Conservation (phyloP, 225 moss, liverwort and hornwort species). For the Takakia lepidozioides region DNA sequence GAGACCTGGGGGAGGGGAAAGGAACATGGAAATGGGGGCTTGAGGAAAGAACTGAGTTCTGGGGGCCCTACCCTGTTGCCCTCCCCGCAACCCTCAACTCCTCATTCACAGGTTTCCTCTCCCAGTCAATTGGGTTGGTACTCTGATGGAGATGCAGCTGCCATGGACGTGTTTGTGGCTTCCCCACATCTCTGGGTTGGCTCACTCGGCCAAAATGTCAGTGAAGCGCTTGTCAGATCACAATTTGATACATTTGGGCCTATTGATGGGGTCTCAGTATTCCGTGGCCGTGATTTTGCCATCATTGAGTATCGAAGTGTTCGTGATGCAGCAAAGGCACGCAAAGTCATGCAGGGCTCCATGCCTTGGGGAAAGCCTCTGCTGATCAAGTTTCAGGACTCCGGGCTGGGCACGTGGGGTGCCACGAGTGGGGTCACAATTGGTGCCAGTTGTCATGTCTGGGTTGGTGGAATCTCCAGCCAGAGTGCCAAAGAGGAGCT, state of each 20-base stretch:
- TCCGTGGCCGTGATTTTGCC: conserved; percentile 70
- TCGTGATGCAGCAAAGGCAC: conserved; percentile 89
- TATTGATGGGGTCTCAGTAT: conserved; percentile 45
- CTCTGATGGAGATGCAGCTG: conserved; percentile 73
- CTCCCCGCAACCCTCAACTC: conserved; percentile 60
- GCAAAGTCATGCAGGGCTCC: conserved; percentile 75
- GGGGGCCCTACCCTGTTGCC: conserved; percentile 37
- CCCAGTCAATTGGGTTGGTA: conserved; percentile 55
- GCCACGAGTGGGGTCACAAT: conserved; percentile 31
- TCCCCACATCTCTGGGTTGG: conserved; percentile 83
- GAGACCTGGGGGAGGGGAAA: conserved; percentile 49
- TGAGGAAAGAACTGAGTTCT: conserved; percentile 38
- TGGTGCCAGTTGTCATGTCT: conserved; percentile 77
- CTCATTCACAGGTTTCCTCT: conserved; percentile 49
- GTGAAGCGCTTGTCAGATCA: conserved; percentile 60
- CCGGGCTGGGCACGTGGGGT: conserved; percentile 29
- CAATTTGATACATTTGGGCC: conserved; percentile 82
- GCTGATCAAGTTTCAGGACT: conserved; percentile 83
- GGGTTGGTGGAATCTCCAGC: conserved; percentile 95
- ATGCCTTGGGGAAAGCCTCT: conserved; percentile 66
- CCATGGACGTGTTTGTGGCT: conserved; percentile 92
- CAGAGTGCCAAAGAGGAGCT: conserved; percentile 97
- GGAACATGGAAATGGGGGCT: conserved; percentile 38
- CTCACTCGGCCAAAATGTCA: conserved; percentile 50
- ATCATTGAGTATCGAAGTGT: conserved; percentile 66